Evolutionary conservation across 805 yeast species (phyloP).

Genomic region (Starmerella cellae): DNA sequence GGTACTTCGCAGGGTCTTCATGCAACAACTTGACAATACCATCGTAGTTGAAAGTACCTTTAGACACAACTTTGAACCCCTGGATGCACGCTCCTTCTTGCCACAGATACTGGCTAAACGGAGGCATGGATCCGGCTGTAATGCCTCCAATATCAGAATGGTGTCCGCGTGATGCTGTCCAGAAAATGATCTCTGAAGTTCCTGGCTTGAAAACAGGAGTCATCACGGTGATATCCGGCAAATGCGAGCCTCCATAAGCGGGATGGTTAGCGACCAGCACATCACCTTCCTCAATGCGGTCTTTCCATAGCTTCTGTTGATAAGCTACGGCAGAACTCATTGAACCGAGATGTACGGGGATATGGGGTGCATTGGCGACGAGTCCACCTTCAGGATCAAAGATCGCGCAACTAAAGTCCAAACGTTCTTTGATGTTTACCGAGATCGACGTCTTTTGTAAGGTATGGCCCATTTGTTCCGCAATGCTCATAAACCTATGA

Average conservation of each 20-base stretch:
- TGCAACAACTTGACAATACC: slow-evolving; percentile 49
- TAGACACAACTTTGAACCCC: slow-evolving; percentile 57
- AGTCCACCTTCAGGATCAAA: slow-evolving; percentile 65
- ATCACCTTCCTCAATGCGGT: slow-evolving; percentile 55
- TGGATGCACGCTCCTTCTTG: slow-evolving; percentile 87
- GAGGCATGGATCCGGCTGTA: slow-evolving; percentile 90
- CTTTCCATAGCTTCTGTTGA: slow-evolving; percentile 54
- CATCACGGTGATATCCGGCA: slow-evolving; percentile 83
- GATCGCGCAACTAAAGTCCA: slow-evolving; percentile 75
- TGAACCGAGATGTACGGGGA: slow-evolving; percentile 77
- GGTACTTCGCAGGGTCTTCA: slow-evolving; percentile 62
- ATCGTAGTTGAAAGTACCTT: slow-evolving; percentile 65
- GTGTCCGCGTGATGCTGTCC: slow-evolving; percentile 89
- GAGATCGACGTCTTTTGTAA: slow-evolving; percentile 68
- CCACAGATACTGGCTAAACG: slow-evolving; percentile 67
- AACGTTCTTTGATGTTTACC: slow-evolving; percentile 69
- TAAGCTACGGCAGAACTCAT: slow-evolving; percentile 68
- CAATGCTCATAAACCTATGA: slow-evolving; percentile 79
- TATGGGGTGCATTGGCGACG: slow-evolving; percentile 79
- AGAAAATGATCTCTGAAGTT: slow-evolving; percentile 50
- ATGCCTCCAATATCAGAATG: slow-evolving; percentile 94
- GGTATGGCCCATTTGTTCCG: slow-evolving; percentile 79
- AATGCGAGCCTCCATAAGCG: slow-evolving; percentile 71
- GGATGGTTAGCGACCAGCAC: slow-evolving; percentile 72
- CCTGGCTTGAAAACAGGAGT: slow-evolving; percentile 63